Evolutionary conservation across 2,329 filamentous ascomycete genomes (phyloP).

Genomic region (Cryoendolithus antarcticus): DNA sequence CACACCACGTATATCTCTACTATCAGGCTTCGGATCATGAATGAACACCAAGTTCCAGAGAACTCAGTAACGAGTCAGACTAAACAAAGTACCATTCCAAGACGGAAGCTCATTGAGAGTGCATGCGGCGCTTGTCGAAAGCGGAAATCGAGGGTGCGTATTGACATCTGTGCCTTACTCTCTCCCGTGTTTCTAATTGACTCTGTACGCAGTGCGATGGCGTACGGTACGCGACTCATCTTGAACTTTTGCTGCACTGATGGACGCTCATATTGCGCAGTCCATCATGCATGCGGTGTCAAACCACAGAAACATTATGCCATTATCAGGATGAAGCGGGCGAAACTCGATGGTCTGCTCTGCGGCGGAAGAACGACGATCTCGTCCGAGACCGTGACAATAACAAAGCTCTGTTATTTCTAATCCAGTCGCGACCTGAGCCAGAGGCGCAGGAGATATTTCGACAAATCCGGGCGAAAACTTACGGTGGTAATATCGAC

Average conservation of each 20-base stretch:
- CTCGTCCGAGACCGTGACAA: constrained; percentile 21
- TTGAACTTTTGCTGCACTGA: no score
- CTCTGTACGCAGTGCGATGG: no score
- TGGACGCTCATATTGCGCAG: constrained; percentile 6
- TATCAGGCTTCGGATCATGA: no score
- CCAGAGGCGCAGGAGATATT: constrained; percentile 18
- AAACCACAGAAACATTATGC: constrained; percentile 18
- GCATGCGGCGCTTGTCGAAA: constrained; percentile 13
- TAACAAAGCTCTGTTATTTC: constrained; percentile 16
- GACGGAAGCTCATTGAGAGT: constrained; percentile 14
- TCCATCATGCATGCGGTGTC: constrained; percentile 19
- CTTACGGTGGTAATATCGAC: constrained; percentile 9
- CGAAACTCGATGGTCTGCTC: constrained; percentile 22
- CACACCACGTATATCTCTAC: no score
- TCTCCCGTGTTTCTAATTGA: no score
- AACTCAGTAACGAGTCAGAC: no score
- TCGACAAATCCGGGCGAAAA: constrained; percentile 15
- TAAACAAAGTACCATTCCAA: constrained; percentile 2
- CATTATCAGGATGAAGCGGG: constrained; percentile 22
- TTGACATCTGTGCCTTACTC: no score
- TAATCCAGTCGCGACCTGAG: constrained; percentile 17
- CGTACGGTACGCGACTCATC: no score
- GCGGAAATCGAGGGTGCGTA: constrained; percentile 13
- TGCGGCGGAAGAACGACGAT: constrained; percentile 19
- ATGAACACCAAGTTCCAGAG: no score